A percentile compares a stretch with the other conserved stretches of the same genome.
phyloP scores from a whole-genome alignment of 1,284 basidiomycete species.

The Lentinula novae-zelandiae region DNA sequence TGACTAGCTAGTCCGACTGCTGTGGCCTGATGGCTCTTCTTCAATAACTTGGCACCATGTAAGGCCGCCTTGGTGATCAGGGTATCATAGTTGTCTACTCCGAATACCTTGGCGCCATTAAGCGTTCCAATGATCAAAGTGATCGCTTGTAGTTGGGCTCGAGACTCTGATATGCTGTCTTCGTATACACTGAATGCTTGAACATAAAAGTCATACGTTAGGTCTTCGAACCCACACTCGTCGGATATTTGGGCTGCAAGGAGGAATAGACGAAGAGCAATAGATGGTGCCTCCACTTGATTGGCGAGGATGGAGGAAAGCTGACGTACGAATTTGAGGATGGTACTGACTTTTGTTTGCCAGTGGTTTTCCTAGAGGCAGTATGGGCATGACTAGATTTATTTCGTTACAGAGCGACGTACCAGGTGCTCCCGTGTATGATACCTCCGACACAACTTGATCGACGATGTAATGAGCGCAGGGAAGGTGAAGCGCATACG shows the following conservation, averaged over 20 bases:
- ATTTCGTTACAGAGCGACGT: slow-evolving; percentile 13
- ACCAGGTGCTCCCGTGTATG: slow-evolving; percentile 72
- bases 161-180: slow-evolving; percentile 89
- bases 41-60: slow-evolving; percentile 89
- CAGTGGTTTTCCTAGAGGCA: slow-evolving; percentile 70
- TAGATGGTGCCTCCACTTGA: slow-evolving; percentile 86
- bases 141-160: slow-evolving; percentile 91
- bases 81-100: slow-evolving; percentile 91
- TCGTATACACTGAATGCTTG: slow-evolving; percentile 96
- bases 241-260: slow-evolving; percentile 90
- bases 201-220: slow-evolving; percentile 94
- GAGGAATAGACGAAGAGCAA: slow-evolving; percentile 90
- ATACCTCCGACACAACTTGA: slow-evolving; percentile 87
- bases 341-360: slow-evolving; percentile 74
- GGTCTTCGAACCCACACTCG: slow-evolving; percentile 89
- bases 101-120: slow-evolving; percentile 82
- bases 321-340: slow-evolving; percentile 92
- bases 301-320: slow-evolving; percentile 87
- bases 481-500: slow-evolving; percentile 94
- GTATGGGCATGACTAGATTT: not conserved
- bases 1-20: slow-evolving; percentile 94
- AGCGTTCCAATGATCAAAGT: slow-evolving; percentile 88
- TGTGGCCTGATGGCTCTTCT: slow-evolving; percentile 94
- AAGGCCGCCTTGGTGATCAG: slow-evolving; percentile 93
- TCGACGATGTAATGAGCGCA: slow-evolving; percentile 85